Base-by-base conservation (phyloP, 768 basidiomycete genomes). In the Agaricus sinodeliciosus region DNA sequence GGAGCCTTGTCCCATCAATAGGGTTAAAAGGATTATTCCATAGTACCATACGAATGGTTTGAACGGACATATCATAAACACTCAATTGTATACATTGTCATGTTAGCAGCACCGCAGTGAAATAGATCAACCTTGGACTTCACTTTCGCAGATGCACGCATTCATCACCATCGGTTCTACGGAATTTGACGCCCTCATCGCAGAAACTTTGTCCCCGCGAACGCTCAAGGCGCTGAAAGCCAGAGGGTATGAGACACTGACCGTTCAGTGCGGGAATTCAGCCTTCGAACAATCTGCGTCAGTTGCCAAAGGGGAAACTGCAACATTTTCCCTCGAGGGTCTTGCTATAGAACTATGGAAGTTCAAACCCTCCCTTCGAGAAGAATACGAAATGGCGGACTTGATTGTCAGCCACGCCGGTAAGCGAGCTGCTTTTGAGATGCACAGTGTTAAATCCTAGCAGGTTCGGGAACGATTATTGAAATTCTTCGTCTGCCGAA, bases 401-500 rank as follows among this genome's bases (percentile, higher is more conserved):
- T 69, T 94, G 46, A 78, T 99, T 48, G 87, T 99, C 36, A 90
- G 91, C 59, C 95, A 98, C 75, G 95, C 93, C 63, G 95, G 95
- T 93, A 39, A 37, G 42, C 8, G 19, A 9, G 37, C 40, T 15
- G 8, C 22, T 37, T 57, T 22, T 56, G 37, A 45, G 12, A 28
- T 27, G 9, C 28, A 49, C 0, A 48, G 45, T 9, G 13, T 11
- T 56, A 48, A 54, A 47, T 45, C 31, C 40, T 35, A 49, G 44
- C 18, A 97, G 95, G 95, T 48, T 87, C 95, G 18, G 95, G 95
- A 9, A 96, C 95, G 3, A 94, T 98, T 61, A 76, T 98, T 27
- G 90, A 95, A 42, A 90, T 85, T 9, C 72, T 97, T 44, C 75
- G 93, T 28, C 71, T 80, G 46, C 74, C 76, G 43, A 92, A 87